Evolutionary conservation across 2,329 filamentous ascomycete genomes (phyloP).

Genomic region (Colletotrichum shisoi): DNA sequence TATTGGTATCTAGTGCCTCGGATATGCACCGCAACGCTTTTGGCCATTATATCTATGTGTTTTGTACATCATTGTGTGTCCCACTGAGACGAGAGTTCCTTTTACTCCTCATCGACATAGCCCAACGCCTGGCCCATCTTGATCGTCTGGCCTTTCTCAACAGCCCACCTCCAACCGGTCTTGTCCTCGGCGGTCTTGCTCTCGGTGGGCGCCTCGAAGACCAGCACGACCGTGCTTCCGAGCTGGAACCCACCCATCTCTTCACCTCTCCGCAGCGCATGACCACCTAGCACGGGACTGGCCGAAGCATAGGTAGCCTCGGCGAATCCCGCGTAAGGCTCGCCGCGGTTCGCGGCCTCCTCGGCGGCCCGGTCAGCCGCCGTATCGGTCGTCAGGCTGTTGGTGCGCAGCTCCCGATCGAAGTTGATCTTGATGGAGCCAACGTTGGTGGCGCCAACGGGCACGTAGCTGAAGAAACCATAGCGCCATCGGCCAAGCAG

Average conservation of each 20-base stretch:
- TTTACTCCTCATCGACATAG: conserved; percentile 66
- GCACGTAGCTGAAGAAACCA: conserved; percentile 96
- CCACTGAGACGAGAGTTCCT: conserved; percentile 7
- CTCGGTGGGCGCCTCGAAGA: conserved; percentile 83
- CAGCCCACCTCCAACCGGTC: conserved; percentile 83
- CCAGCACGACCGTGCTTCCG: conserved; percentile 91
- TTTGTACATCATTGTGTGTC: conserved; percentile 18
- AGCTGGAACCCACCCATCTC: conserved; percentile 99
- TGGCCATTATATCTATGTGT: conserved; percentile 3
- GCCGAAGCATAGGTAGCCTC: conserved; percentile 88
- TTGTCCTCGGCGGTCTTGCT: conserved; percentile 52
- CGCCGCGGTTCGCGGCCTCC: conserved; percentile 75
- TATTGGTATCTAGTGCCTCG: not conserved
- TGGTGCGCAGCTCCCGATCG: conserved; percentile 90
- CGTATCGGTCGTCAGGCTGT: conserved; percentile 90
- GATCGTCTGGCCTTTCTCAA: conserved; percentile 86
- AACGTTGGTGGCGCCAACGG: conserved; percentile 96
- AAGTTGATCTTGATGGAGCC: conserved; percentile 98
- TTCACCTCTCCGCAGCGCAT: conserved; percentile 85
- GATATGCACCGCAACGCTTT: not conserved
- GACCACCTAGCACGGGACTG: conserved; percentile 78
- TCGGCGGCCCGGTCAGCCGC: conserved; percentile 87
- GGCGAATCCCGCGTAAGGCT: conserved; percentile 87
- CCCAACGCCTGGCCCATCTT: conserved; percentile 90
- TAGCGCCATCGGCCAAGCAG: conserved; percentile 93